Conservation (phyloP, 352 stramenopile genomes). For the Phytophthora fragariae region DNA sequence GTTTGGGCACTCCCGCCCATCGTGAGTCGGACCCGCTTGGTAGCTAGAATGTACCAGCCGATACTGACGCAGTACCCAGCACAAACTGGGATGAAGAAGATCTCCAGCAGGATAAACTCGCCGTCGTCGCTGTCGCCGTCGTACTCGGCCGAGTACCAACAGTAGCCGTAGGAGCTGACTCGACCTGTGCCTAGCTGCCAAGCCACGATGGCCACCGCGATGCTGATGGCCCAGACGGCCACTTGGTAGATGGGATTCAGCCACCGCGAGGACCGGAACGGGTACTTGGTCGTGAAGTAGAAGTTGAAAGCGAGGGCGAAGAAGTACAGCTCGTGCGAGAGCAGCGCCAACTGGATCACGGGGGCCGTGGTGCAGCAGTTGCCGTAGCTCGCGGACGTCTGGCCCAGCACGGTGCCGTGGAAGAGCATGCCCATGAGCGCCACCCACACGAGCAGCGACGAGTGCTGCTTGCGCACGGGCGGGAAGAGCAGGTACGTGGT, state of each 20-base stretch:
- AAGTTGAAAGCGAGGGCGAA: slow-evolving; percentile 88
- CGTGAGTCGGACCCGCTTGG: slow-evolving; percentile 72
- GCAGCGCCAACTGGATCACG: slow-evolving; percentile 72
- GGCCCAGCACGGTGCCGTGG: slow-evolving; percentile 71
- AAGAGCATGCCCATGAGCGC: slow-evolving; percentile 83
- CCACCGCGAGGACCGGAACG: slow-evolving; percentile 79
- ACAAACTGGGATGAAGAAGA: slow-evolving; percentile 68
- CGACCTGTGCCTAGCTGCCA: slow-evolving; percentile 50
- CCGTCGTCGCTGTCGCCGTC: slow-evolving; percentile 43
- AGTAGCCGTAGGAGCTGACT: slow-evolving; percentile 84
- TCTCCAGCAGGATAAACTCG: slow-evolving; percentile 68
- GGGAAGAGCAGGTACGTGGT: slow-evolving; percentile 84
- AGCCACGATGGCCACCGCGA: slow-evolving; percentile 60
- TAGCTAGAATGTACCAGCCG: slow-evolving; percentile 75
- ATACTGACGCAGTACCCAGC: slow-evolving; percentile 76
- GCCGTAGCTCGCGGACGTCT: slow-evolving; percentile 57
- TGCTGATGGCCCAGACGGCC: slow-evolving; percentile 66
- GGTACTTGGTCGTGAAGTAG: slow-evolving; percentile 90
- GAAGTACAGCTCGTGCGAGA: slow-evolving; percentile 87
- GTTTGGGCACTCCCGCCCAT: slow-evolving; percentile 52
- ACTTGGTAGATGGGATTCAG: slow-evolving; percentile 78
- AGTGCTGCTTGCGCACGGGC: slow-evolving; percentile 83
- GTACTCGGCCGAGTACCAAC: slow-evolving; percentile 70
- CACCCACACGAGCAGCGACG: slow-evolving; percentile 82
- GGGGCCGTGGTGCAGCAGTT: slow-evolving; percentile 70